phyloP scores from a whole-genome alignment of 441 rosid species.

The Aquilaria agallochum region DNA sequence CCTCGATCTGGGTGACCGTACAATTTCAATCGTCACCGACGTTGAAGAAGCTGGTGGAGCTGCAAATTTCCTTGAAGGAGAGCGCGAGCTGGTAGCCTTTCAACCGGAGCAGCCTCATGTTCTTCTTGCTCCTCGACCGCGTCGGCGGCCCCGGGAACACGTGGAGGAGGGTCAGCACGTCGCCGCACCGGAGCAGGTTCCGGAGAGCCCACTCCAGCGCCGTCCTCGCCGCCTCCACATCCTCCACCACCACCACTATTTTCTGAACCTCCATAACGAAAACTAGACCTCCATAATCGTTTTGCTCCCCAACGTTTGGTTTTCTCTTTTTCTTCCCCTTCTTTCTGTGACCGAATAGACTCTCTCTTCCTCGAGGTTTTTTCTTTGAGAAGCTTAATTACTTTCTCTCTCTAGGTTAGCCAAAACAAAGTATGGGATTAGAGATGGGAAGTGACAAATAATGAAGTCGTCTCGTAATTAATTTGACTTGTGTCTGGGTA shows the following conservation, averaged over 20 bases:
- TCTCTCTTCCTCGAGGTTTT: not conserved
- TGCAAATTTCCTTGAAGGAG: constrained; percentile 75
- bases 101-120: constrained; percentile 51
- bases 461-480: too few relatives aligned
- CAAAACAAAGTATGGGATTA: not conserved
- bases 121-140: constrained; percentile 37
- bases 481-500: too few relatives aligned
- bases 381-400: not conserved
- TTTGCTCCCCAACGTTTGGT: not conserved
- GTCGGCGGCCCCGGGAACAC: constrained; percentile 39
- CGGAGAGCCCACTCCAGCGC: constrained; percentile 83
- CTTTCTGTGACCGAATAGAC: not conserved
- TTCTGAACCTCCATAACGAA: constrained; percentile 42
- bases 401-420: not conserved
- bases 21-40: constrained; percentile 18
- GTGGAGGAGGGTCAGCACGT: constrained; percentile 69
- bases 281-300: not conserved
- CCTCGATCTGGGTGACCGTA: not conserved
- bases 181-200: constrained; percentile 67
- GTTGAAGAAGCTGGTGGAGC: constrained; percentile 46
- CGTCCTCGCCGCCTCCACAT: constrained; percentile 58
- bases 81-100: constrained; percentile 69
- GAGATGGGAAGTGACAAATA: constrained; percentile 2
- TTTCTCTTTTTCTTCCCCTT: constrained; percentile 2
- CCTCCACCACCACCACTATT: constrained; percentile 79